Conservation (phyloP, 2,329 filamentous ascomycete species). For the Pseudovirgaria hyperparasitica region DNA sequence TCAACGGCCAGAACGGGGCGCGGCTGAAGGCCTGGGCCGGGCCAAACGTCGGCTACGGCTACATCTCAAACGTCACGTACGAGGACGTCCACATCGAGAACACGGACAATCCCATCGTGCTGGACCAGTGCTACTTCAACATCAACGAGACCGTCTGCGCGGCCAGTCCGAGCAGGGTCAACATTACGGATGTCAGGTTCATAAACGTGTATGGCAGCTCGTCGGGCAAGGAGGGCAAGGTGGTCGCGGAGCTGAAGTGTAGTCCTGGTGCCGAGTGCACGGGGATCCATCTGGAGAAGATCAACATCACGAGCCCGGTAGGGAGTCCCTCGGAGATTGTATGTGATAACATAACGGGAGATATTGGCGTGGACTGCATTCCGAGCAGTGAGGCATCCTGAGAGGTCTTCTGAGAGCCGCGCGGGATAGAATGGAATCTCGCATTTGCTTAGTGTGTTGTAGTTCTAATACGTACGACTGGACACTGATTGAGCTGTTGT, state of each 20-base stretch:
- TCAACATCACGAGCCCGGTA: constrained; percentile 41
- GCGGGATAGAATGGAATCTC: no score
- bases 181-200: constrained; percentile 47
- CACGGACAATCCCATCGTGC: constrained; percentile 43
- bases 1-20: constrained; percentile 41
- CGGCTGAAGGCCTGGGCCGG: constrained; percentile 52
- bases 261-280: constrained; percentile 44
- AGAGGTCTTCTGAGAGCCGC: no score
- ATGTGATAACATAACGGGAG: constrained; percentile 36
- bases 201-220: constrained; percentile 46
- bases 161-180: constrained; percentile 41
- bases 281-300: constrained; percentile 42
- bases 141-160: constrained; percentile 39
- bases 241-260: constrained; percentile 43
- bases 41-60: constrained; percentile 43
- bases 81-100: constrained; percentile 47
- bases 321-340: constrained; percentile 27
- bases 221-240: constrained; percentile 42
- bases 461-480: no score
- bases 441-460: no score
- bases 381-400: constrained; percentile 20
- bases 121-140: constrained; percentile 53
- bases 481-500: no score
- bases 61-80: constrained; percentile 50
- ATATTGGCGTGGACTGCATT: constrained; percentile 27